Conservation (phyloP, 495 filamentous ascomycete genomes). For the Aspergillus funiculosus region DNA sequence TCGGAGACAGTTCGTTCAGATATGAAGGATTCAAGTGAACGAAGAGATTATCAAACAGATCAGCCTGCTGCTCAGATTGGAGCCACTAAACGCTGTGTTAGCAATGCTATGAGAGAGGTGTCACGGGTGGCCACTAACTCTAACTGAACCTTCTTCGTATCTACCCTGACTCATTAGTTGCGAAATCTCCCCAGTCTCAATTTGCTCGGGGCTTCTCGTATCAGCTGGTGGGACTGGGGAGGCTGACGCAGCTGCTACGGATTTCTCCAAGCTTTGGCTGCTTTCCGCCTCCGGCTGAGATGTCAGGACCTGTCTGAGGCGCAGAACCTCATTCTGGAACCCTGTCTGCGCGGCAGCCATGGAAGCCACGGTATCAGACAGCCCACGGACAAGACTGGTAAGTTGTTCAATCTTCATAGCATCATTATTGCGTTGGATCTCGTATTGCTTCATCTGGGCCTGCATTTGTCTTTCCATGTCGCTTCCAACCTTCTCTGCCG, state of each 20-base stretch:
- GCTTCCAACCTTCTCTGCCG: conserved; percentile 52
- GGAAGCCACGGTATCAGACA: conserved; percentile 65
- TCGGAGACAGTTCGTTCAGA: conserved; percentile 58
- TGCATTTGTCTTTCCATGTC: conserved; percentile 63
- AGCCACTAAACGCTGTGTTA: conserved; percentile 62
- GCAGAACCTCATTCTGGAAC: conserved; percentile 56
- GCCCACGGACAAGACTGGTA: conserved; percentile 59
- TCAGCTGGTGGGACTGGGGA: conserved; percentile 28
- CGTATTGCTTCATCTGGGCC: conserved; percentile 57
- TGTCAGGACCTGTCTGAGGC: conserved; percentile 37
- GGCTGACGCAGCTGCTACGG: neutral
- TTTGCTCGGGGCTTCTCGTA: conserved; percentile 54
- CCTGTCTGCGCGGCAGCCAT: conserved; percentile 62
- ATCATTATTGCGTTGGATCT: conserved; percentile 65
- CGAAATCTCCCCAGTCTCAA: conserved; percentile 60
- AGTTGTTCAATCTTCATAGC: conserved; percentile 78
- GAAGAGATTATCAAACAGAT: conserved; percentile 78
- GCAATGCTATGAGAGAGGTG: neutral
- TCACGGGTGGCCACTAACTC: conserved; percentile 38
- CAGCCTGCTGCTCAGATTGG: conserved; percentile 66
- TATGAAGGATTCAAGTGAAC: conserved; percentile 66
- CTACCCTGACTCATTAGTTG: conserved; percentile 56
- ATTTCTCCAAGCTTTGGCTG: neutral
- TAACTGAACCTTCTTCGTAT: conserved; percentile 65
- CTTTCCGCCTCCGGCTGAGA: conserved; percentile 10